These are phyloP conservation scores for Aspergillus hiratsukae DNA, from an alignment of 2,329 filamentous ascomycete genomes.

Conservation along the genomic window DNA sequence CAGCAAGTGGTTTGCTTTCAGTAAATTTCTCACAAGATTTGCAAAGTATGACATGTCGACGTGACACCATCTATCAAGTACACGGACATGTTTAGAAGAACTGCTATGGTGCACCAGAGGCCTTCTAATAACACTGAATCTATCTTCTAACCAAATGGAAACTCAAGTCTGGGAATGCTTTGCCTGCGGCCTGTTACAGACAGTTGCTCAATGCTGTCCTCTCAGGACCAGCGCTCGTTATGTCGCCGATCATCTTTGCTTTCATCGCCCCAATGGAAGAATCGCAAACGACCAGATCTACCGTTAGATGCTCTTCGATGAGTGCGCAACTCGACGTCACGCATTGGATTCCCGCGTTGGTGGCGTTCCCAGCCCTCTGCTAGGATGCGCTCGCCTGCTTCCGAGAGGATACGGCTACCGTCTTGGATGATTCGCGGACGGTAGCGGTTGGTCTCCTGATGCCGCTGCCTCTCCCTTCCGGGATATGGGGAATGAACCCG, in stretches of 20 bases:
- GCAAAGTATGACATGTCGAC: neutral
- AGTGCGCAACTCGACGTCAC: constrained; percentile 4
- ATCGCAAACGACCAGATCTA: constrained; percentile 5
- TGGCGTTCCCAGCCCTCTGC: constrained; percentile 12
- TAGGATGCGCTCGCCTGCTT: constrained; percentile 15
- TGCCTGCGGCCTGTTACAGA: neutral
- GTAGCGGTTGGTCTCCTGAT: neutral
- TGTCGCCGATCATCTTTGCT: neutral
- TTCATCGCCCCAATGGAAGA: constrained; percentile 1
- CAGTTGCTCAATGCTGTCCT: neutral
- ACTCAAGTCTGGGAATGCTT: neutral
- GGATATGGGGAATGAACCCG: neutral
- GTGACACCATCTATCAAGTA: neutral
- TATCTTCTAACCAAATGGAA: neutral
- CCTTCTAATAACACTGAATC: neutral
- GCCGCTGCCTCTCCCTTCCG: constrained; percentile 1
- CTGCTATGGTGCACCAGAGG: neutral
- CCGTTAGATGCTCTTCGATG: constrained; percentile 2
- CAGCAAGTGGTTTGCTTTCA: neutral
- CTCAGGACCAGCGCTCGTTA: neutral
- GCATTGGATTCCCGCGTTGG: constrained; percentile 5
- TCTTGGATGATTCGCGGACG: constrained; percentile 23
- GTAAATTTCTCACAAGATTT: neutral
- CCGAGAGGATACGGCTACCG: constrained; percentile 18
- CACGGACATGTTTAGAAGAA: neutral